Base-by-base conservation (phyloP, 1,139 yeast genomes). In the Meyerozyma smithsonii region DNA sequence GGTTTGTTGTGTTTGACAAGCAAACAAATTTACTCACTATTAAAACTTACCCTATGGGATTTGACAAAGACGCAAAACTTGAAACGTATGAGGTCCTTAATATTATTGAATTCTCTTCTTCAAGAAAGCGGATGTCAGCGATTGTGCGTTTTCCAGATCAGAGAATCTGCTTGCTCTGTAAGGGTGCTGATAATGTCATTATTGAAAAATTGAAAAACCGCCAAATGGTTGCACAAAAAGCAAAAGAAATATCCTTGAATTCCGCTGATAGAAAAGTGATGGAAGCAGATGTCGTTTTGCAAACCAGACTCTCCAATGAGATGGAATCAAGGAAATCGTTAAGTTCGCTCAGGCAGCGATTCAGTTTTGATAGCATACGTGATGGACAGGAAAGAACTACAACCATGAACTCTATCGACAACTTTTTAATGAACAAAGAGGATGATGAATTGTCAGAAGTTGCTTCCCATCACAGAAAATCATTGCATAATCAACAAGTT, bases 131-230 rank as follows among this genome's bases (percentile, higher is more conserved):
- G 56, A 94, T 94, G 99, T 87, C 97, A 0, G 79, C 84, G n/a
- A 61, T 92, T 6, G 82, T 90, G 1, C 72, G 66, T 47, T 79
- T 87, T 50, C 97, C 97, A 0, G 87, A 86, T 56, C 79, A 79
- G n/a, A 73, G 85, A 45, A 73, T 89, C 17, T 79, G 92, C 39
- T 57, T 92, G 42, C 68, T 94, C 36, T 87, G 96, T 63, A 94
- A 94, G 62, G 98, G 97, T 40, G 98, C 99, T 0, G 98, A 94
- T 59, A 88, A 88, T 54, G 74, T 92, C n/a, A 86, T 94, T 39
- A 59, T 90, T 45, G 96, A 90, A 42, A 74, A 85, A 42, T 64
- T 90, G 44, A 72, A 71, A 40, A 72, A 84, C 46, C 49, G 71
- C 1, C 76, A 72, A 2, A 43, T 84, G 42, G 96, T 95, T 0